phyloP scores from a whole-genome alignment of 2,329 filamentous ascomycete species.

The Trichoderma sp. region DNA sequence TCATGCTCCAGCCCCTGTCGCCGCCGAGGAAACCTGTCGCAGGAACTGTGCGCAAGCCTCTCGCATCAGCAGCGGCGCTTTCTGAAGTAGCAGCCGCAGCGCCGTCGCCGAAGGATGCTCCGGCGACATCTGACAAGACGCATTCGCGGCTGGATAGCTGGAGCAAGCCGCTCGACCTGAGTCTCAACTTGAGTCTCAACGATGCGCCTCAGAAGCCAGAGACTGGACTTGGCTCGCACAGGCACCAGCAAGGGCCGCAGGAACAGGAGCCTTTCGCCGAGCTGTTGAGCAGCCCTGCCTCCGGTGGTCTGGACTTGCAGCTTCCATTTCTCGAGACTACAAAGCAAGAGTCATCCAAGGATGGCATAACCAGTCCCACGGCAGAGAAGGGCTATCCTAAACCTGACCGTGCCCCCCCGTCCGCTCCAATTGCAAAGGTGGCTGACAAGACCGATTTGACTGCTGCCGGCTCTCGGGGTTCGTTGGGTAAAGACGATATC shows the following conservation, averaged over 20 bases:
- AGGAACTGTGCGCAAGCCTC: conserved; percentile 41
- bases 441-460: conserved; percentile 40
- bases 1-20: conserved; percentile 23
- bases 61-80: conserved; percentile 34
- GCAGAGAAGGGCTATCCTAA: conserved; percentile 29
- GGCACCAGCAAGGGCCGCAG: conserved; percentile 30
- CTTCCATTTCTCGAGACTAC: conserved; percentile 13
- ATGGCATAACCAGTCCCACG: conserved; percentile 22
- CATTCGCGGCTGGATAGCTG: conserved; percentile 58
- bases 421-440: conserved; percentile 28
- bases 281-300: conserved; percentile 14
- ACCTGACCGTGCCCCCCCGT: conserved; percentile 31
- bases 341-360: conserved; percentile 10
- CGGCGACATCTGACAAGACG: conserved; percentile 59
- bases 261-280: conserved; percentile 21
- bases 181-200: conserved; percentile 43
- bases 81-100: conserved; percentile 41
- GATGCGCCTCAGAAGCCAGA: conserved; percentile 43
- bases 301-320: conserved; percentile 18
- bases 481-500: conserved; percentile 41
- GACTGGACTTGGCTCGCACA: conserved; percentile 35
- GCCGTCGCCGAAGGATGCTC: conserved; percentile 51
- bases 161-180: conserved; percentile 54
- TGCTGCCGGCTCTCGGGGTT: conserved; percentile 40
- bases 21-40: conserved; percentile 31